These are phyloP conservation scores for Vitis hybrid DNA, from an alignment of 177 flowering plant species.

Conservation along the genomic window DNA sequence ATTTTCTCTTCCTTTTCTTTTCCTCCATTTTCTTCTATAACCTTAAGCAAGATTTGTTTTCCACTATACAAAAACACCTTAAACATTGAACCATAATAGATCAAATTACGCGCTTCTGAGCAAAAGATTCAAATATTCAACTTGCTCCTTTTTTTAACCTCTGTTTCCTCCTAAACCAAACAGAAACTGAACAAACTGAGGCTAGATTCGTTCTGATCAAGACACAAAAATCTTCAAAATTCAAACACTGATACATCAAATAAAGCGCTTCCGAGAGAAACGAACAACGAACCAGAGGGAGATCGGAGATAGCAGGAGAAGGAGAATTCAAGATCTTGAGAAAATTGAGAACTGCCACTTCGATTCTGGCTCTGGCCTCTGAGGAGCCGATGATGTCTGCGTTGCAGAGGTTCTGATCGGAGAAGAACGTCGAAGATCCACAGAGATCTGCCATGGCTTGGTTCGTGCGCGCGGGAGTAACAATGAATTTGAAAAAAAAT, in stretches of 20 bases:
- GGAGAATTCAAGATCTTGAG: conserved; percentile 65
- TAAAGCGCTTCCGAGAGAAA: not conserved
- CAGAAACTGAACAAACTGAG: too few species aligned
- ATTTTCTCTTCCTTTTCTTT: too few species aligned
- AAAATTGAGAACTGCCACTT: conserved; percentile 80
- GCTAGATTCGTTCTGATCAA: too few species aligned
- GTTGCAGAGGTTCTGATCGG: conserved; percentile 73
- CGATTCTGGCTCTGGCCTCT: conserved; percentile 77
- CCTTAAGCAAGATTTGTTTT: too few species aligned
- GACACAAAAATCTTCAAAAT: not conserved
- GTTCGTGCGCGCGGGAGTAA: not conserved
- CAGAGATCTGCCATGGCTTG: conserved; percentile 39
- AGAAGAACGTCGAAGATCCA: conserved; percentile 59
- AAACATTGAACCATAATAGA: too few species aligned
- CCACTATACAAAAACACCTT: too few species aligned
- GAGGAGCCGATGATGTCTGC: conserved; percentile 78
- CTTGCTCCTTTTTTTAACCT: too few species aligned
- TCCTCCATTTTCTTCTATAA: too few species aligned
- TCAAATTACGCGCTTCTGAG: too few species aligned
- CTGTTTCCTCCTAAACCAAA: too few species aligned
- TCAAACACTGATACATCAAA: not conserved
- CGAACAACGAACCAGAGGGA: conserved; percentile 54
- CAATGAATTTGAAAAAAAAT: too few species aligned
- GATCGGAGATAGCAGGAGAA: conserved; percentile 67
- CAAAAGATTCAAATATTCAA: too few species aligned